A percentile compares a stretch with the other conserved stretches of the same genome.
Evolutionary conservation across 805 yeast genomes (phyloP).

Genomic region (Priceomyces carsonii): DNA sequence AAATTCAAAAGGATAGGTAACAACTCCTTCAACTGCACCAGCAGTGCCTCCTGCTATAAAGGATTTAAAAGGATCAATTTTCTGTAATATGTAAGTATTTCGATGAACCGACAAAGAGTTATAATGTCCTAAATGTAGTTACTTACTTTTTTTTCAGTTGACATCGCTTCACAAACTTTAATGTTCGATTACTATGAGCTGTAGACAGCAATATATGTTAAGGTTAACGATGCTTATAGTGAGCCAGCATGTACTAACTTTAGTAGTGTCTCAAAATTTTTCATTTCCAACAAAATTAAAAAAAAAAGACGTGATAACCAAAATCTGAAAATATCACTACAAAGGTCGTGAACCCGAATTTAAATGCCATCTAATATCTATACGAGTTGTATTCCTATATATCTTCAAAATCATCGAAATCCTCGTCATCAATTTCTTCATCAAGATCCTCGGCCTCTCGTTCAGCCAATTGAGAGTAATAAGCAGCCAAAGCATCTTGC

Average conservation of each 20-base stretch:
- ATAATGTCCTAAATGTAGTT: no score
- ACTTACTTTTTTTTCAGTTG: conserved; percentile 9
- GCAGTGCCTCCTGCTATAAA: conserved; percentile 96
- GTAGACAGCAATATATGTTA: no score
- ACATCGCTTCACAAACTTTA: background rate
- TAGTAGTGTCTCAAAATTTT: background rate
- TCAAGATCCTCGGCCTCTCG: conserved; percentile 64
- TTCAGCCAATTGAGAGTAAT: conserved; percentile 74
- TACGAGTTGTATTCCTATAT: conserved; percentile 2
- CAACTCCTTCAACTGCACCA: conserved; percentile 91
- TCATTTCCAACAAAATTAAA: no score
- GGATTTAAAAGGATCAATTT: conserved; percentile 74
- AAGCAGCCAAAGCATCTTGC: conserved; percentile 64
- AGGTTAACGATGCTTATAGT: no score
- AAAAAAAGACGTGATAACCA: no score
- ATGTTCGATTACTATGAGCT: no score
- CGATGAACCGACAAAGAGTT: no score
- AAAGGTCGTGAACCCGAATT: no score
- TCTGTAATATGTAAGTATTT: no score
- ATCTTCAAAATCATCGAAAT: conserved; percentile 36
- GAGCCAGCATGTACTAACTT: no score
- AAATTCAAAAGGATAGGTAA: conserved; percentile 95
- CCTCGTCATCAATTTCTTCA: conserved; percentile 40
- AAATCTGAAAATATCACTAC: no score
- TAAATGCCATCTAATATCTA: no score